Evolutionary conservation across 306 rosid species (phyloP).

Genomic region (Biancaea sappan): DNA sequence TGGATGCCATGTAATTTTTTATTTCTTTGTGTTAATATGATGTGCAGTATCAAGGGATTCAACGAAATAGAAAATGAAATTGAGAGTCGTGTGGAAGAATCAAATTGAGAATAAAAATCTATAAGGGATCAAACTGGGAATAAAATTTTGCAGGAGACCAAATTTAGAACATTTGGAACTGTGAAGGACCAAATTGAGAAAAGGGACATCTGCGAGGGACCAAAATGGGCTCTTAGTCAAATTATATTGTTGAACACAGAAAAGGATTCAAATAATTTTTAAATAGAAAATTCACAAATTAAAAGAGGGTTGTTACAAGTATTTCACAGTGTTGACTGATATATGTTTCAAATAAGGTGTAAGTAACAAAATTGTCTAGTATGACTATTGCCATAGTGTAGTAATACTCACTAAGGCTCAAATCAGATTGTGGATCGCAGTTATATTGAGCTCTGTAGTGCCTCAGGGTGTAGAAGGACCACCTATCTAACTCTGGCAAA

Average conservation of each 20-base stretch:
- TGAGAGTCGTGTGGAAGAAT: no score
- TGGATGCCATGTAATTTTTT: no score
- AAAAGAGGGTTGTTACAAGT: neutral
- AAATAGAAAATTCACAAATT: neutral
- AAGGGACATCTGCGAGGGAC: no score
- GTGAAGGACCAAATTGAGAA: no score
- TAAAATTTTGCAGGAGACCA: no score
- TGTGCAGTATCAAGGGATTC: no score
- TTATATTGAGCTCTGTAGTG: conserved; percentile 81
- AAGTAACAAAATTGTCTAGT: neutral
- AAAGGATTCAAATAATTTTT: neutral
- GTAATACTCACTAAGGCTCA: conserved; percentile 80
- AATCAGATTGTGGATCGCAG: conserved; percentile 80
- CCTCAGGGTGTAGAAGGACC: conserved; percentile 90
- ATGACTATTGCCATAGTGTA: conserved; percentile 9
- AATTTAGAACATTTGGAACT: no score
- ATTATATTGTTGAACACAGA: neutral
- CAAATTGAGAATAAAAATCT: no score
- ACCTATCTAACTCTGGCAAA: conserved; percentile 70
- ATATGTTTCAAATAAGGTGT: conserved; percentile 11
- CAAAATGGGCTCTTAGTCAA: no score
- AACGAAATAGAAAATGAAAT: no score
- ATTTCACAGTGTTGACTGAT: conserved; percentile 7
- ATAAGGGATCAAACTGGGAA: no score
- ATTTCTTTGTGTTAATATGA: no score